A percentile compares a stretch with the other conserved stretches of the same genome.
These are phyloP conservation scores for Nicotiana noctiflora DNA, from an alignment of 257 asterid species.

Conservation along the genomic window DNA sequence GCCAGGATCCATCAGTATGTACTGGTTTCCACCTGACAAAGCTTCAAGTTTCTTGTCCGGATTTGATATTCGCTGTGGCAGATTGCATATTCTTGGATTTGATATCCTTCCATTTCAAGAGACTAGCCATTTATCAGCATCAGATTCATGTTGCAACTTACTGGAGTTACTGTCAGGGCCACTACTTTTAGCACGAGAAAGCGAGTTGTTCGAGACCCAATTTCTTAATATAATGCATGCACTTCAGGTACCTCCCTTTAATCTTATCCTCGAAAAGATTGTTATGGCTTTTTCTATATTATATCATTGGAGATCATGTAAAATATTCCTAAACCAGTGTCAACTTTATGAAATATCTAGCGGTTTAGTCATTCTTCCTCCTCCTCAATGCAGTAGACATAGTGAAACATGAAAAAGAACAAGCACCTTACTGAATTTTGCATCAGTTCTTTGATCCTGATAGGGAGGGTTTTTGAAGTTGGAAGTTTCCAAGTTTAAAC, in stretches of 20 bases:
- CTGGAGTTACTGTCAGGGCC: constrained; percentile 44
- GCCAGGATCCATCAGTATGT: constrained; percentile 67
- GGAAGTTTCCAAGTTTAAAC: background rate
- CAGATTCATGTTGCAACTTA: constrained; percentile 29
- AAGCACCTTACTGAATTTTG: background rate
- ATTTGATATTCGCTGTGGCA: constrained; percentile 69
- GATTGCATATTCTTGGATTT: constrained; percentile 62
- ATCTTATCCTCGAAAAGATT: background rate
- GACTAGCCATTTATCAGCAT: constrained; percentile 10
- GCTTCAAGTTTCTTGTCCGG: constrained; percentile 59
- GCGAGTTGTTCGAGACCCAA: constrained; percentile 36
- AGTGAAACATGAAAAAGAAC: background rate
- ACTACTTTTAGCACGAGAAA: constrained; percentile 39
- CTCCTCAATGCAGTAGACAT: background rate
- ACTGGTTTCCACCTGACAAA: constrained; percentile 90
- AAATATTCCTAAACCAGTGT: background rate
- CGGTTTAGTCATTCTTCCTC: background rate
- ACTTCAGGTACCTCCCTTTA: constrained; percentile 60
- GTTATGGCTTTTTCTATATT: background rate
- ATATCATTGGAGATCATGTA: background rate
- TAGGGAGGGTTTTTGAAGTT: background rate
- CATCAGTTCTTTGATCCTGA: background rate
- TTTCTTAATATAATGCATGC: constrained; percentile 71
- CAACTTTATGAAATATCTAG: background rate
- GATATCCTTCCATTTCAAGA: constrained; percentile 33